Percentiles rank a stretch among this genome's conserved stretches.
Evolutionary conservation across 139 green algal species (phyloP).

Genomic region (Tetradesmus lagerheimii): DNA sequence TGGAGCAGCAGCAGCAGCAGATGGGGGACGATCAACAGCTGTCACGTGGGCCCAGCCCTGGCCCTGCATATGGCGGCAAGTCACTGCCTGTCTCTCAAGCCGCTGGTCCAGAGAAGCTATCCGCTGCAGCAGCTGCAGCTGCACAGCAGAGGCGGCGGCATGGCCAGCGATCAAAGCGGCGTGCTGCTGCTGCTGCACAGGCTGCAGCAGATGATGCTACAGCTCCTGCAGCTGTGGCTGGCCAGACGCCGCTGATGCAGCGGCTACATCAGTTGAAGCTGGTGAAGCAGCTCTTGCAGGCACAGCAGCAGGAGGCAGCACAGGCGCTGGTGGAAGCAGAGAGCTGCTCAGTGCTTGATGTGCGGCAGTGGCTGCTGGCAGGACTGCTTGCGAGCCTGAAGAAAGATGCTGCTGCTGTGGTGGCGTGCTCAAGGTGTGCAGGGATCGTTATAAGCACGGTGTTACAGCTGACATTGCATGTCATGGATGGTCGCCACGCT

Average conservation of each 20-base stretch:
- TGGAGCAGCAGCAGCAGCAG: not conserved
- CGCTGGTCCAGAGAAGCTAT: not conserved
- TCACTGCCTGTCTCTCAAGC: not conserved
- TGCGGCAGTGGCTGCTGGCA: constrained; percentile 35
- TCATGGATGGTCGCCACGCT: not conserved
- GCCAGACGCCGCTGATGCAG: constrained; percentile 35
- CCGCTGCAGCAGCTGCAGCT: not conserved
- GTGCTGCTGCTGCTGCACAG: not conserved
- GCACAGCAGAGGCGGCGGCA: not conserved
- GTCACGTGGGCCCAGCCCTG: not conserved
- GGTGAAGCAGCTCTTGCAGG: not conserved
- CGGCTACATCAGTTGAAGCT: constrained; percentile 6
- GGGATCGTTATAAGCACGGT: not conserved
- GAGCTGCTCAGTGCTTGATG: not conserved
- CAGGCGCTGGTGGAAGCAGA: not conserved
- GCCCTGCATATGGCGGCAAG: not conserved
- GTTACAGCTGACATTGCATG: not conserved
- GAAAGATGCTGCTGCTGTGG: constrained; percentile 25
- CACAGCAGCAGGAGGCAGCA: not conserved
- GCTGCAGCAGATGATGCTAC: not conserved
- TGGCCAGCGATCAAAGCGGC: not conserved
- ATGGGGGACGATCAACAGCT: not conserved
- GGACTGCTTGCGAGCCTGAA: not conserved
- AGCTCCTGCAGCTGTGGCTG: not conserved
- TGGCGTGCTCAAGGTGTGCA: constrained; percentile 11